Evolutionary conservation across 2,329 filamentous ascomycete species (phyloP).

Genomic region (Cladobotryum protrusum): DNA sequence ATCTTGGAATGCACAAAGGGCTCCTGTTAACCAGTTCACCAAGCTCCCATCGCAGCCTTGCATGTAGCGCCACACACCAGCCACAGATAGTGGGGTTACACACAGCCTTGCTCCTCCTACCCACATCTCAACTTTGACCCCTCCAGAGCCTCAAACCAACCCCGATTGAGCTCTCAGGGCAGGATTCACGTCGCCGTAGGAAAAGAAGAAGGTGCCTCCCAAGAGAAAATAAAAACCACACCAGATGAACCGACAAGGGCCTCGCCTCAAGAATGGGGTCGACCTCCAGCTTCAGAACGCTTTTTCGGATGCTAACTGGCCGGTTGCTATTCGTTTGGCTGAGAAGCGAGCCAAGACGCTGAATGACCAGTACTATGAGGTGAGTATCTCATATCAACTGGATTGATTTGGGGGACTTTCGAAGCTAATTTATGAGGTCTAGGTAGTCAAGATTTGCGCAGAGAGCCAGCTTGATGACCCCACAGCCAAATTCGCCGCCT

Average conservation of each 20-base stretch:
- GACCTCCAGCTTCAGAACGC: constrained; percentile 50
- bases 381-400: constrained; percentile 21
- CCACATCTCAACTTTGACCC: neutral
- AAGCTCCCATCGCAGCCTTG: neutral
- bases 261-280: constrained; percentile 42
- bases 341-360: constrained; percentile 43
- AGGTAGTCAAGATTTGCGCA: constrained; percentile 45
- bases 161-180: neutral
- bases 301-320: constrained; percentile 50
- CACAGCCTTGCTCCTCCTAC: neutral
- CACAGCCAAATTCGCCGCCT: constrained; percentile 37
- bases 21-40: neutral
- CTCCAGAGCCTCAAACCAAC: neutral
- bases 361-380: constrained; percentile 52
- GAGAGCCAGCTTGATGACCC: constrained; percentile 48
- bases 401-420: neutral
- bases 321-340: constrained; percentile 43
- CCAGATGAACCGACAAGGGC: constrained; percentile 29
- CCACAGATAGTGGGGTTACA: neutral
- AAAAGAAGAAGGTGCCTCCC: neutral
- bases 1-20: too few relatives aligned
- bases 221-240: neutral
- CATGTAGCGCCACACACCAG: neutral
- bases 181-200: neutral
- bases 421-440: constrained; percentile 26